Evolutionary conservation across 2,329 filamentous ascomycete species (phyloP), one percentile per base, ranked within the genome.

Genomic region (Fusarium luffae): DNA sequence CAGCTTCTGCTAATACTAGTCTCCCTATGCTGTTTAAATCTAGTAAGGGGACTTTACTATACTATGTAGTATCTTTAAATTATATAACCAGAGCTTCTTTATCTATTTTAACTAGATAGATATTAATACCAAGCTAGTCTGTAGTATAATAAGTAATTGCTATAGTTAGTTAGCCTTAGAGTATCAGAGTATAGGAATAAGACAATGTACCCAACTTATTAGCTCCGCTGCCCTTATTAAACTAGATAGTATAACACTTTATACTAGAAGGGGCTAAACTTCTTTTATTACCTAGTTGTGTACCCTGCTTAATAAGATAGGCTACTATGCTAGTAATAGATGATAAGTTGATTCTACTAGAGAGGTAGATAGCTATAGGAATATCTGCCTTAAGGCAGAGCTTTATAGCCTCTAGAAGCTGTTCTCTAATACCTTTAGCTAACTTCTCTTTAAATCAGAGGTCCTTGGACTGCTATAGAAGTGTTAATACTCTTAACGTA

Each of bases 271-370:
- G 55, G 4, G 32, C 10, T 10, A 28, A 42, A 9, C 42, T 52
- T 3, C 21, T 30, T 8, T 58, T 47, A 4, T 52, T 58, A 1
- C 55, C 55, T 7, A 58, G 16, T 9, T 58, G 27, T 5, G 55
- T 58, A 5, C 55, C 55, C 7, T 58, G 37, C 16, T 58, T 58
- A 3, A 58, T 58, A 5, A 58, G 55, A 19, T 58, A 37, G 6
- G 55, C 40, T 3, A 58, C 55, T 47, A 58, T 58, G 34, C 55
- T 47, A 4, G 55, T 47, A n/a, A 58, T 47, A 2, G 55, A 58
- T 1, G 55, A 58, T 2, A 47, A 58, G 28, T 58, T 47, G 2
- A 58, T 58, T 19, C 55, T 47, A 7, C 55, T 47, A 7, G 37
- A 43, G 21, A 58, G 55, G 10, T 58, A 58, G 27, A 58, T 37